Evolutionary conservation across 192 early-diverging fungal species (phyloP).

Genomic region (Umbelopsis sp.): DNA sequence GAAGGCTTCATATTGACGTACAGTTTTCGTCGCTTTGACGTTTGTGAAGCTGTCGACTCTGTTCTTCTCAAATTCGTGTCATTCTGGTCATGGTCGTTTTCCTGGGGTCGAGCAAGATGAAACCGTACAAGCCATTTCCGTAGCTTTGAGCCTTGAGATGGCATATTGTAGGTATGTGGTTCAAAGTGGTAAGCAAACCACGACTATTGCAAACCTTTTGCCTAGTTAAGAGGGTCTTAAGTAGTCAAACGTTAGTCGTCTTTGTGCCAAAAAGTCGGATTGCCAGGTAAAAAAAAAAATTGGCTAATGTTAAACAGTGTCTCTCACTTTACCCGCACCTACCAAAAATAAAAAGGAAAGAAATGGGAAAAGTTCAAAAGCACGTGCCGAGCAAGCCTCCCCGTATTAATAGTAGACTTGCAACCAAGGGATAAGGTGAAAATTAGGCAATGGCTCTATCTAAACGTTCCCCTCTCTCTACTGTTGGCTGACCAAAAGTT

Average conservation of each 20-base stretch:
- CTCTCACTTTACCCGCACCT: slow-evolving; percentile 17
- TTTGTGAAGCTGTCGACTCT: slow-evolving; percentile 39
- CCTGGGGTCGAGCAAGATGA: neutral
- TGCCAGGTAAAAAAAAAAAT: neutral
- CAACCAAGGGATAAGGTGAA: no score
- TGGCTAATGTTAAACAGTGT: slow-evolving; percentile 15
- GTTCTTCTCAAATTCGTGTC: slow-evolving; percentile 19
- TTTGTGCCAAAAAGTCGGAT: neutral
- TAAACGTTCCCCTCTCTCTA: no score
- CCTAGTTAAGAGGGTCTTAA: neutral
- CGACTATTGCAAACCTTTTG: neutral
- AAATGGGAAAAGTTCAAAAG: neutral
- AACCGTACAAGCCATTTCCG: neutral
- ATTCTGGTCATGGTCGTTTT: slow-evolving; percentile 15
- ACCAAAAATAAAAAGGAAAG: neutral
- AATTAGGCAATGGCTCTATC: no score
- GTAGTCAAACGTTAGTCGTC: neutral
- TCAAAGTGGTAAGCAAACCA: neutral
- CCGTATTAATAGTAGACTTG: no score
- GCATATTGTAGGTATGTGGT: neutral
- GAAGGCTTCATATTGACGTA: slow-evolving; percentile 40
- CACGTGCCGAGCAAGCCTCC: slow-evolving; percentile 10
- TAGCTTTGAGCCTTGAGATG: slow-evolving; percentile 6
- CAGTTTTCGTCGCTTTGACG: slow-evolving; percentile 37
- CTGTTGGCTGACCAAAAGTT: neutral